Evolutionary conservation across 768 basidiomycete species (phyloP).

Genomic region (Leccinum ochraceum): DNA sequence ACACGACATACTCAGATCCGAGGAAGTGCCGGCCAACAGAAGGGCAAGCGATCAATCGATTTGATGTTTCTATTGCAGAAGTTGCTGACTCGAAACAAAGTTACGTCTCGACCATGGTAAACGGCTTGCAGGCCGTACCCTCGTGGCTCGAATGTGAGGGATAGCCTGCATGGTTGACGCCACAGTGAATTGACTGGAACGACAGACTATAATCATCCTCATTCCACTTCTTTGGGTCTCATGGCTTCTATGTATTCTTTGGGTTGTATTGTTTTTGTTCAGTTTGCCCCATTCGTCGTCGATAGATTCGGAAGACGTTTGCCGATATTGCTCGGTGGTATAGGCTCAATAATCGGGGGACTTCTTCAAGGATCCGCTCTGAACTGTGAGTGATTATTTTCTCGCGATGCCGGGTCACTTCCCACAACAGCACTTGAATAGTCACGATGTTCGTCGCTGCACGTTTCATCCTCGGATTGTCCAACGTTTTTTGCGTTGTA

Average conservation of each 20-base stretch:
- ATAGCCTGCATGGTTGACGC: neutral
- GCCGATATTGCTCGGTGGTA: neutral
- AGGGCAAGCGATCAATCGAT: conserved; percentile 8
- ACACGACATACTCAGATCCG: too few relatives aligned
- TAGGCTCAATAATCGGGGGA: neutral
- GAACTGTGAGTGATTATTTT: neutral
- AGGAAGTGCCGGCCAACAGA: conserved; percentile 3
- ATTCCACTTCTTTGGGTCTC: neutral
- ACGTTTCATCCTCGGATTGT: neutral
- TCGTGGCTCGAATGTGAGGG: neutral
- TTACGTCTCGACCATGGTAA: neutral
- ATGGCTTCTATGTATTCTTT: neutral
- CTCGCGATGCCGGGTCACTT: rapidly evolving
- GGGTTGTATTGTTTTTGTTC: neutral
- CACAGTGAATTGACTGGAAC: neutral
- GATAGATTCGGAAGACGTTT: neutral
- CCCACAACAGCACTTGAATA: neutral
- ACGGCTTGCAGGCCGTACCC: neutral
- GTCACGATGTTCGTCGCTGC: neutral
- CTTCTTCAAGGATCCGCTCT: neutral
- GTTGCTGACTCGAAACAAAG: neutral
- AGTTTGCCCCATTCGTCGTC: neutral
- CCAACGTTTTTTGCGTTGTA: neutral
- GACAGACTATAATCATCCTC: neutral
- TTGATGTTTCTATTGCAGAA: neutral